Conservation (phyloP, 176 grass and related monocot genomes). For the Oryza officinalis region DNA sequence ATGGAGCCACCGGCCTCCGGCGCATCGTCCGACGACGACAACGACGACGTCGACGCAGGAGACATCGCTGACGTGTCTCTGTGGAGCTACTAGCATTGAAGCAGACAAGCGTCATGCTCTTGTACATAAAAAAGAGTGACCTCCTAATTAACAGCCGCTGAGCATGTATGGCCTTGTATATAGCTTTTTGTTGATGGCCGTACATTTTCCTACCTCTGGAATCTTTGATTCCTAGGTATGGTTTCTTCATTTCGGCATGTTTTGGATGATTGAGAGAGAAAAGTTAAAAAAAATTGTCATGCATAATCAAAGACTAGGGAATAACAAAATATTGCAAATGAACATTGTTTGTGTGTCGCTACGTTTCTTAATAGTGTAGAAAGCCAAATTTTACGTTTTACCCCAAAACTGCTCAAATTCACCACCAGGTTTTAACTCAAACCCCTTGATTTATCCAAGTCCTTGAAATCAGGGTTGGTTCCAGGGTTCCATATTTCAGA, state of each 20-base stretch:
- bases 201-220: not conserved
- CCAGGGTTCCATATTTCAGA: too few species aligned
- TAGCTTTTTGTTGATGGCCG: not conserved
- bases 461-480: too few species aligned
- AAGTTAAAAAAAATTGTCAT: too few species aligned
- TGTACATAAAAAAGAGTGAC: not conserved
- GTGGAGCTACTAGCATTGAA: constrained; percentile 36
- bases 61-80: constrained; percentile 31
- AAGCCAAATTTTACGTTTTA: not conserved
- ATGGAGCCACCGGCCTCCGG: constrained; percentile 31
- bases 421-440: too few species aligned
- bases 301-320: not conserved
- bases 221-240: not conserved
- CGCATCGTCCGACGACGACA: not conserved
- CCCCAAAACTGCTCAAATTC: too few species aligned
- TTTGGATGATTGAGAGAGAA: not conserved
- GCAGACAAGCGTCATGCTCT: not conserved
- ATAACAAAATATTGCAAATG: not conserved
- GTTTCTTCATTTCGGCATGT: not conserved
- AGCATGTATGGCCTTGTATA: not conserved
- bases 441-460: too few species aligned
- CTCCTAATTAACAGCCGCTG: not conserved
- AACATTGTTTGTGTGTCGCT: not conserved
- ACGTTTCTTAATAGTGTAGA: not conserved
- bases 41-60: not conserved